Percentiles rank a stretch among this genome's conserved stretches.
phyloP scores from a whole-genome alignment of 2,329 filamentous ascomycete genomes.

The Nemania sp. region DNA sequence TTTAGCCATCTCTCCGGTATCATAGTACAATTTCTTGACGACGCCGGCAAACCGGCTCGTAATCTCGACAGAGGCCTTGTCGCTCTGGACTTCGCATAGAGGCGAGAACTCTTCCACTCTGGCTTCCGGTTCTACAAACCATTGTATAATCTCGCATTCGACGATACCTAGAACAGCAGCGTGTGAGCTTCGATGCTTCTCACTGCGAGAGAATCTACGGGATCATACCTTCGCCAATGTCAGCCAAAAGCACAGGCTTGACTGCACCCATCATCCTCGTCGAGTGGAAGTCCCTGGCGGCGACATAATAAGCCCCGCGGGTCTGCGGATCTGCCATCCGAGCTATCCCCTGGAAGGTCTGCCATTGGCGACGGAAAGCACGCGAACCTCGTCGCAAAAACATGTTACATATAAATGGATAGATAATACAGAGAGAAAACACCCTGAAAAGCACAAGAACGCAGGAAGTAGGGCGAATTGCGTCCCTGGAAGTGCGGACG shows the following conservation, averaged over 20 bases:
- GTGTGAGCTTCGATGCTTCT: slow-evolving; percentile 17
- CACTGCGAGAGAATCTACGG: not conserved
- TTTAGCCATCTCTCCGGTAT: slow-evolving; percentile 93
- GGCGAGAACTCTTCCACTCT: slow-evolving; percentile 97
- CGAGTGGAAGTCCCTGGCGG: slow-evolving; percentile 55
- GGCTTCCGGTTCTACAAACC: slow-evolving; percentile 96
- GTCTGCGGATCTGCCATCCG: slow-evolving; percentile 42
- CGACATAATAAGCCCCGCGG: slow-evolving; percentile 34
- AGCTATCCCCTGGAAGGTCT: slow-evolving; percentile 47
- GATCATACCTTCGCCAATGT: slow-evolving; percentile 78
- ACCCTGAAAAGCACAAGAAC: slow-evolving; percentile 4
- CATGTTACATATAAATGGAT: slow-evolving; percentile 47
- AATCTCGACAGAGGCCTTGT: slow-evolving; percentile 91
- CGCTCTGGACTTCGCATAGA: slow-evolving; percentile 96
- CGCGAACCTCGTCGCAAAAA: slow-evolving; percentile 59
- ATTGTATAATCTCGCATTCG: slow-evolving; percentile 98
- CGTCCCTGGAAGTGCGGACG: slow-evolving; percentile 5
- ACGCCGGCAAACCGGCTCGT: slow-evolving; percentile 94
- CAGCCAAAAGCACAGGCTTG: slow-evolving; percentile 81
- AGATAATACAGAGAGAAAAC: not conserved
- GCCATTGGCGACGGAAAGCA: slow-evolving; percentile 56
- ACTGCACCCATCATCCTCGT: slow-evolving; percentile 58
- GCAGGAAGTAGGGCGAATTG: slow-evolving; percentile 13
- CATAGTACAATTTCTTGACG: slow-evolving; percentile 95
- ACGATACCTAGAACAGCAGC: slow-evolving; percentile 73